Evolutionary conservation across 345 rosid genomes (phyloP).

Genomic region (Durio zibethinus): DNA sequence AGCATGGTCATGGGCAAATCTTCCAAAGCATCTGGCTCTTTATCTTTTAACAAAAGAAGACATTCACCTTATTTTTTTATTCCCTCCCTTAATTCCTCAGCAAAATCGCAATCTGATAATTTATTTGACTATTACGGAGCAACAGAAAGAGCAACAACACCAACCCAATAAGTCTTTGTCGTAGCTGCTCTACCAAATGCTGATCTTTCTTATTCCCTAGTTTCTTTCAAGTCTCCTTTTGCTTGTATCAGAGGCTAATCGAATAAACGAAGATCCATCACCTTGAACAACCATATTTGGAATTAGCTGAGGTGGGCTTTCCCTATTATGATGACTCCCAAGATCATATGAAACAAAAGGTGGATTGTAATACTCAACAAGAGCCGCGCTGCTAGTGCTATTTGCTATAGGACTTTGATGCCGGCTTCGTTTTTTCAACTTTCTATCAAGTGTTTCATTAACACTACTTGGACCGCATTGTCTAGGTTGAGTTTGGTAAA

Average conservation of each 20-base stretch:
- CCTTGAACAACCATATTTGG: conserved; percentile 59
- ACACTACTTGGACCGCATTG: conserved; percentile 43
- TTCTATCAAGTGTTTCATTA: conserved; percentile 24
- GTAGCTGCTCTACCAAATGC: conserved; percentile 19
- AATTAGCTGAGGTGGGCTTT: conserved; percentile 50
- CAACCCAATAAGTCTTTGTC: conserved; percentile 12
- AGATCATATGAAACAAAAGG: conserved; percentile 27
- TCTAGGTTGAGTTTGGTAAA: conserved; percentile 91
- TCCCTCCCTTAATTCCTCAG: neutral
- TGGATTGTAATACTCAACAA: conserved; percentile 32
- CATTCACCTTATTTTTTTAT: conserved; percentile 17
- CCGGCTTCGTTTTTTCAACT: conserved; percentile 14
- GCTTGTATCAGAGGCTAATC: conserved; percentile 64
- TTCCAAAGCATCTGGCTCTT: conserved; percentile 2
- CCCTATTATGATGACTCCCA: conserved; percentile 29
- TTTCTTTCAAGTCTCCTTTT: conserved; percentile 47
- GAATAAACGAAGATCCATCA: conserved; percentile 55
- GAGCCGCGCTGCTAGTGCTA: neutral
- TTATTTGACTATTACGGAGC: conserved; percentile 22
- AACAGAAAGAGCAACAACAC: conserved; percentile 19
- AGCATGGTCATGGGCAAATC: neutral
- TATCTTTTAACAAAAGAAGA: neutral
- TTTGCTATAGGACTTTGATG: conserved; percentile 2
- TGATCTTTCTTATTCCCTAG: conserved; percentile 6
- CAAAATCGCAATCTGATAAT: conserved; percentile 8